Percentiles rank a stretch among this genome's conserved stretches.
phyloP scores from a whole-genome alignment of 345 rosid genomes.

The Aurinia saxatilis region DNA sequence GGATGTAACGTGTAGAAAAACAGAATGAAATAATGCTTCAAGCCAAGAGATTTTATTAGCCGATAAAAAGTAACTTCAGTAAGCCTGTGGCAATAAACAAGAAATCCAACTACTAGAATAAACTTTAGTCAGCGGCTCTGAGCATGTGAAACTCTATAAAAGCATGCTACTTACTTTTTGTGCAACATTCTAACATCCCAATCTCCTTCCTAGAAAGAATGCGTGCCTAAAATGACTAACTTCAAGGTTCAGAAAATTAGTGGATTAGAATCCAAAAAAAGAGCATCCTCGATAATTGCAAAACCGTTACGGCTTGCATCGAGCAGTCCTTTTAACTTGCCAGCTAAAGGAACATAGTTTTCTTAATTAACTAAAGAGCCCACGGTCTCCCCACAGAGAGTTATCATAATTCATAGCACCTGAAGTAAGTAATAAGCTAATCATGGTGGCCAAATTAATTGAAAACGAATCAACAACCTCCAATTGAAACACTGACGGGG shows the following conservation, averaged over 20 bases:
- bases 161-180: background rate
- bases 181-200: background rate
- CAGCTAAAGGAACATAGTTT: background rate
- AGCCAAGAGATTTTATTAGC: background rate
- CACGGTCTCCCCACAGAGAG: background rate
- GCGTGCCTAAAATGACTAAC: background rate
- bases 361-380: background rate
- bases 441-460: background rate
- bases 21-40: background rate
- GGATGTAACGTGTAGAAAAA: background rate
- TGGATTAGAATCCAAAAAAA: background rate
- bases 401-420: background rate
- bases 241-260: background rate
- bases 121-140: background rate
- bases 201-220: background rate
- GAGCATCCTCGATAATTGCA: too few species aligned
- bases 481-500: slow-evolving; percentile 70
- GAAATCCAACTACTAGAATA: background rate
- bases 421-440: background rate
- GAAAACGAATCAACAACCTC: slow-evolving; percentile 47
- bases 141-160: background rate
- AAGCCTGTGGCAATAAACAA: background rate
- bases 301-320: background rate
- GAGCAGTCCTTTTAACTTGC: background rate
- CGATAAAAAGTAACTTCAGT: background rate